A percentile compares a stretch with the other conserved stretches of the same genome.
These are phyloP conservation scores for Panaeolus cyanescens DNA, from an alignment of 768 basidiomycete genomes.

Conservation along the genomic window DNA sequence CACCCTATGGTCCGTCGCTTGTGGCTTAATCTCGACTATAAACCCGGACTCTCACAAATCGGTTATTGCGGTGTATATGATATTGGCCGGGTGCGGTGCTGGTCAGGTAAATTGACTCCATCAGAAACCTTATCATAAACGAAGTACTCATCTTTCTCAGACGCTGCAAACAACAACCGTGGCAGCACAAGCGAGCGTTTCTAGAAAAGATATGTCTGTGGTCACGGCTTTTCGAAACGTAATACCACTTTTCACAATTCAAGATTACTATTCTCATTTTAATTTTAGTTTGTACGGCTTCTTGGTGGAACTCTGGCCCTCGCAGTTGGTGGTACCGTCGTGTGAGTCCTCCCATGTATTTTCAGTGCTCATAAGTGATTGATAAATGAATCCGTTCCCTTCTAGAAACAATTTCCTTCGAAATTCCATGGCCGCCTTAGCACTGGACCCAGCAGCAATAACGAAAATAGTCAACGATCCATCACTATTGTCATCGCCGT, in stretches of 20 bases:
- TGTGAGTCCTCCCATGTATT: constrained; percentile 32
- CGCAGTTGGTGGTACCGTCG: constrained; percentile 60
- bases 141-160: constrained; percentile 24
- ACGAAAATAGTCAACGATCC: constrained; percentile 53
- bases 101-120: constrained; percentile 46
- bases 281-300: constrained; percentile 59
- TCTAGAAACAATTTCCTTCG: constrained; percentile 51
- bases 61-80: constrained; percentile 59
- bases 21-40: constrained; percentile 71
- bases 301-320: constrained; percentile 72
- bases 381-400: constrained; percentile 4
- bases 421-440: constrained; percentile 37
- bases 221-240: constrained; percentile 72
- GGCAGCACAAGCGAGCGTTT: constrained; percentile 72
- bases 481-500: constrained; percentile 30
- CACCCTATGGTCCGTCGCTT: constrained; percentile 66
- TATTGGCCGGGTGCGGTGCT: constrained; percentile 60
- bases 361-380: not conserved
- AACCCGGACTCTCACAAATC: constrained; percentile 47
- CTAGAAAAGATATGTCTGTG: constrained; percentile 73
- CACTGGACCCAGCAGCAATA: constrained; percentile 38
- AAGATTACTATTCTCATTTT: not conserved
- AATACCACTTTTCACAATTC: not conserved
- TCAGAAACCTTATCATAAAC: not conserved
- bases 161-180: constrained; percentile 68